Conservation (phyloP, 2,329 filamentous ascomycete genomes). For the Aureobasidium sp. region DNA sequence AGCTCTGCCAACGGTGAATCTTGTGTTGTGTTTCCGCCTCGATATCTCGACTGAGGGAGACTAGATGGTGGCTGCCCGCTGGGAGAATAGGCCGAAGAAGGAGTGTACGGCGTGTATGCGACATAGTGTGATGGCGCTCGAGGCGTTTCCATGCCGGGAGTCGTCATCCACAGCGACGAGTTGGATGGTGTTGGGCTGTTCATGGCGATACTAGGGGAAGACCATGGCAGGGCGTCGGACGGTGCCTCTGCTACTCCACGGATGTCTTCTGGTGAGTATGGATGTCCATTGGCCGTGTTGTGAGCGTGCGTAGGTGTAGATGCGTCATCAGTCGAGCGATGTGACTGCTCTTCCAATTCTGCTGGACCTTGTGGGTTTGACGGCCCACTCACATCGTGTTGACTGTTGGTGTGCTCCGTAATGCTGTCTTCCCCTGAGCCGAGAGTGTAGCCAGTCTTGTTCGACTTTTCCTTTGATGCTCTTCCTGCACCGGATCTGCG, state of each 20-base stretch:
- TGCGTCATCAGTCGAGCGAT: neutral
- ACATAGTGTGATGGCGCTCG: neutral
- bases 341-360: neutral
- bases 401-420: neutral
- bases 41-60: neutral
- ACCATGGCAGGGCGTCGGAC: neutral
- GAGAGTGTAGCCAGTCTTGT: neutral
- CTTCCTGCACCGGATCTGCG: neutral
- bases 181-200: constrained; percentile 2
- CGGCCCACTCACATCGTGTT: neutral
- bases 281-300: neutral
- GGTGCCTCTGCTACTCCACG: constrained; percentile 9
- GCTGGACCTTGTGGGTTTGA: neutral
- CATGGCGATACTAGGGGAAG: neutral
- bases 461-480: neutral
- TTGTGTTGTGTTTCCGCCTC: neutral
- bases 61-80: constrained; percentile 11
- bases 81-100: neutral
- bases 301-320: neutral
- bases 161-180: constrained; percentile 2
- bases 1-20: neutral
- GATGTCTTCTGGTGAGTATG: neutral
- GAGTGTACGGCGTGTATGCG: neutral
- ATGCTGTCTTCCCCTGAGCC: neutral
- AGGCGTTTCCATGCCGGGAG: neutral